Conservation (phyloP, 257 asterid species). For the Scutellaria barbata region DNA sequence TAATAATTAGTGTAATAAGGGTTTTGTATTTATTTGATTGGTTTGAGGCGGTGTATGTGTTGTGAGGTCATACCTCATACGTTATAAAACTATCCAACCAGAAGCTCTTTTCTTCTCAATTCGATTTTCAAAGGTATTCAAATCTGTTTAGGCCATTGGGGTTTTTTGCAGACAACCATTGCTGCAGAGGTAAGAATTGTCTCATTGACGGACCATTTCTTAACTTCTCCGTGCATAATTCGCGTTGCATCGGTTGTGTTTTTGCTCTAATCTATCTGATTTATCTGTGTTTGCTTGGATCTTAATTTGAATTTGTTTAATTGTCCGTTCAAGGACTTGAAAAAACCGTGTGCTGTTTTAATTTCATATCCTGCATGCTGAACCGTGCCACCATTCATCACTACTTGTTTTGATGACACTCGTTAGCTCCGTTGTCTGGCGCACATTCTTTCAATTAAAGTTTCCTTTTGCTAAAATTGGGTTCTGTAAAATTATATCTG, state of each 20-base stretch:
- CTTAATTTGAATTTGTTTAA: conserved; percentile 9
- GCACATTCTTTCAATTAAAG: conserved; percentile 13
- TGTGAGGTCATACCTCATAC: not conserved
- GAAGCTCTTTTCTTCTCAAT: not conserved
- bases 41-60: too few species aligned
- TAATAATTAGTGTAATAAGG: too few species aligned
- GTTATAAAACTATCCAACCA: not conserved
- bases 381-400: not conserved
- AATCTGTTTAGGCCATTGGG: not conserved
- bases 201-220: not conserved
- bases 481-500: not conserved
- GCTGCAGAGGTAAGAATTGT: conserved; percentile 19
- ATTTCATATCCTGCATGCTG: conserved; percentile 6
- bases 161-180: conserved; percentile 11
- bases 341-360: not conserved
- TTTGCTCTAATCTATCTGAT: conserved; percentile 12
- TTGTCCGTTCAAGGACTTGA: conserved; percentile 23
- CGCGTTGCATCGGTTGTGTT: not conserved
- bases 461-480: not conserved
- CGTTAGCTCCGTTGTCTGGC: not conserved
- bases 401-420: conserved; percentile 5
- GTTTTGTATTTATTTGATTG: too few species aligned
- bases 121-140: not conserved
- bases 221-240: conserved; percentile 16
- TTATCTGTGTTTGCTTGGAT: conserved; percentile 16